Conservation (phyloP, 345 rosid species). For the Eucalyptus polybractea region DNA sequence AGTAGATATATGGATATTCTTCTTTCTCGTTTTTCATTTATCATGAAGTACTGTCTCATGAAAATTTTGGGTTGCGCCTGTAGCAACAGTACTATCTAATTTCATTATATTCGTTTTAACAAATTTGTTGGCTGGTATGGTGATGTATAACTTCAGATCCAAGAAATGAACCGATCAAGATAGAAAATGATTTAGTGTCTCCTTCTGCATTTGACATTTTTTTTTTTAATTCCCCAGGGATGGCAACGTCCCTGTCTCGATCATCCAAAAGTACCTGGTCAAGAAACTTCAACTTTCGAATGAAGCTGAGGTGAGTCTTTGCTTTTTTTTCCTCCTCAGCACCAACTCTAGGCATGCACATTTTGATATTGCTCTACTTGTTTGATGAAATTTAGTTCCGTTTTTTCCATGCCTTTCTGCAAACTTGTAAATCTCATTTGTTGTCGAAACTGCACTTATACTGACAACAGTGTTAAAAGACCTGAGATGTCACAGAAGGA, state of each 20-base stretch:
- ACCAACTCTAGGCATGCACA: background rate
- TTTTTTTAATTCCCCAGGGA: slow-evolving; percentile 27
- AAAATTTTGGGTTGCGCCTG: background rate
- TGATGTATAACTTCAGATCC: background rate
- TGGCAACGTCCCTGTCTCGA: slow-evolving; percentile 53
- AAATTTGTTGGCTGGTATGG: background rate
- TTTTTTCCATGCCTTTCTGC: background rate
- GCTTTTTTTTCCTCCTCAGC: background rate
- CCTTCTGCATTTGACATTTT: background rate
- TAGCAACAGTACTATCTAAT: background rate
- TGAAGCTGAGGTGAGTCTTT: slow-evolving; percentile 47
- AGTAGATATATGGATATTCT: background rate
- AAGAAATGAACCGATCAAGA: background rate
- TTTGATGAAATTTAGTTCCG: background rate
- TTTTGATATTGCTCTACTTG: background rate
- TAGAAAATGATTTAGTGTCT: background rate
- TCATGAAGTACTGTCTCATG: background rate
- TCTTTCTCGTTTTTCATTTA: background rate
- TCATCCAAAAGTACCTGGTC: slow-evolving; percentile 59
- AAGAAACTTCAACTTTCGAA: slow-evolving; percentile 50
- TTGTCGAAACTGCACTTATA: background rate
- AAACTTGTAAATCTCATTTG: background rate
- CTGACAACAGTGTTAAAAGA: background rate
- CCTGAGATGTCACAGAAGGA: background rate
- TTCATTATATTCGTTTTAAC: background rate